These are phyloP conservation scores for Rhodosorus marinus DNA, from an alignment of 23 red algal species.

Conservation along the genomic window DNA sequence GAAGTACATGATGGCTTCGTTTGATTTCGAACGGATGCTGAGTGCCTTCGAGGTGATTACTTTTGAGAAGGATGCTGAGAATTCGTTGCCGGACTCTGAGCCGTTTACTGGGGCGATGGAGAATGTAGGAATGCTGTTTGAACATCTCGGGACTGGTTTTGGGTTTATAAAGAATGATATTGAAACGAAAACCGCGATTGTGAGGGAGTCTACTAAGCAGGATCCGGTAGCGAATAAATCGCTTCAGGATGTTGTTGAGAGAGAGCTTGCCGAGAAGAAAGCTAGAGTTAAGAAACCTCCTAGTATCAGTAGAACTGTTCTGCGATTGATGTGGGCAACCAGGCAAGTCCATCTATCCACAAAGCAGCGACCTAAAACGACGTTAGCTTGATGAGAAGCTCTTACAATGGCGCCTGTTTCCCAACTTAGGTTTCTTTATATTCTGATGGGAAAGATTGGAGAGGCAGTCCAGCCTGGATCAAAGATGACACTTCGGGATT, in stretches of 20 bases:
- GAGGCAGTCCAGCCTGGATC: slow-evolving; percentile 4
- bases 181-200: slow-evolving; percentile 20
- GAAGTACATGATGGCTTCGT: too few relatives aligned
- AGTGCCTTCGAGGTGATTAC: slow-evolving; percentile 17
- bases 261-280: neutral
- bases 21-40: slow-evolving; percentile 52
- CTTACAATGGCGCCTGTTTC: too few relatives aligned
- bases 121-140: slow-evolving; percentile 34
- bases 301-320: slow-evolving; percentile 20
- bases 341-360: too few relatives aligned
- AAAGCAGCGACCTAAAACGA: too few relatives aligned
- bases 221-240: slow-evolving; percentile 1
- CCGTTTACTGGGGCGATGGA: slow-evolving; percentile 46
- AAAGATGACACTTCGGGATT: slow-evolving; percentile 26
- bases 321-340: slow-evolving; percentile 67
- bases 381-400: too few relatives aligned
- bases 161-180: slow-evolving; percentile 63
- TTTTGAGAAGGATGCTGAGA: neutral
- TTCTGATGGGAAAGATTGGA: slow-evolving; percentile 22
- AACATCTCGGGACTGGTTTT: slow-evolving; percentile 53
- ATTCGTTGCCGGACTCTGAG: slow-evolving; percentile 9
- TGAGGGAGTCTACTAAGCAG: slow-evolving; percentile 5
- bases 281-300: neutral
- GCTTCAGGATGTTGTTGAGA: slow-evolving; percentile 5
- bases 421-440: slow-evolving; percentile 45